phyloP scores from a whole-genome alignment of 169 alveolate genomes.

The Babesia sp. region DNA sequence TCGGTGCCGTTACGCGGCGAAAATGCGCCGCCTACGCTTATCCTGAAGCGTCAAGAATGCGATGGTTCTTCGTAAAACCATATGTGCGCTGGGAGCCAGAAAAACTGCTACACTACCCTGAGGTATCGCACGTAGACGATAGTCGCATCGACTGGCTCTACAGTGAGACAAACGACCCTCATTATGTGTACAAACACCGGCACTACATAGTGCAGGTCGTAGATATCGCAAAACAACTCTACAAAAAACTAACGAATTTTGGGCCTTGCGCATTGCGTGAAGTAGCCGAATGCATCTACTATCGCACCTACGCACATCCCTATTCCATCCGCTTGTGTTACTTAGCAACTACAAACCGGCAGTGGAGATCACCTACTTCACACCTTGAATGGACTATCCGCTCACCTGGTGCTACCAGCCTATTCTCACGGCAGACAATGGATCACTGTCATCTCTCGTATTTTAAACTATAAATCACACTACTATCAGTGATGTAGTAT shows the following conservation, averaged over 20 bases:
- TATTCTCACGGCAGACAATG: too few species aligned
- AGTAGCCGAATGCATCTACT: constrained; percentile 63
- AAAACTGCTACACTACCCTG: constrained; percentile 55
- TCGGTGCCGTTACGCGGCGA: neutral
- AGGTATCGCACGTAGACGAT: constrained; percentile 50
- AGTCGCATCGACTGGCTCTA: constrained; percentile 60
- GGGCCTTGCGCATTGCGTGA: constrained; percentile 55
- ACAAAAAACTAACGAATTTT: constrained; percentile 47
- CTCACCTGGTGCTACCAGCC: too few species aligned
- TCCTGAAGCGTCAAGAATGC: constrained; percentile 62
- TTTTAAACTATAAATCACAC: too few species aligned
- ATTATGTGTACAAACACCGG: constrained; percentile 69
- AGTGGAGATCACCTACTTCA: too few species aligned
- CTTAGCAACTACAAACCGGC: too few species aligned
- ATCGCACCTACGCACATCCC: too few species aligned
- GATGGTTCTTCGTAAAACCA: constrained; percentile 64
- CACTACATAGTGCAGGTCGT: constrained; percentile 71
- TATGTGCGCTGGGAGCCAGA: constrained; percentile 54
- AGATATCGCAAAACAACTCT: constrained; percentile 68
- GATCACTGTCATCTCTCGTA: too few species aligned
- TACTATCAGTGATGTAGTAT: too few species aligned
- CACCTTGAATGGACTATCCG: too few species aligned
- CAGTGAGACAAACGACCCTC: constrained; percentile 67
- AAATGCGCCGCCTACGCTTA: constrained; percentile 52
- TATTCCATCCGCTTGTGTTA: too few species aligned